phyloP scores from a whole-genome alignment of 2,329 filamentous ascomycete genomes.

The Trichoderma gracile region DNA sequence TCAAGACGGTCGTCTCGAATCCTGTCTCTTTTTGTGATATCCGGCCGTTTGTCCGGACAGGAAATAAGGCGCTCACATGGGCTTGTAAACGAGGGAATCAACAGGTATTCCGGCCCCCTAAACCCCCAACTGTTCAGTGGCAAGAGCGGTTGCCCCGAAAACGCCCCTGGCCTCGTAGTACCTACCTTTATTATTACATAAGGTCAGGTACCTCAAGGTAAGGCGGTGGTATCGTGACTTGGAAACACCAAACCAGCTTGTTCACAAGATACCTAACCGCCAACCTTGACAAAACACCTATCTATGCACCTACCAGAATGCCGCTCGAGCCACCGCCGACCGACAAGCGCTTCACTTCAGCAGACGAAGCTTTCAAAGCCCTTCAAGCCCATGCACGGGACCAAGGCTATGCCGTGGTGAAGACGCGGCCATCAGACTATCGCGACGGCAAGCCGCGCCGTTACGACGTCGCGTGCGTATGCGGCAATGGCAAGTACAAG shows the following conservation, averaged over 20 bases:
- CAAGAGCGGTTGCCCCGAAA: too few species aligned
- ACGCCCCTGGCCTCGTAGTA: too few species aligned
- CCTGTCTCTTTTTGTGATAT: too few species aligned
- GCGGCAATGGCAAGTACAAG: constrained; percentile 4
- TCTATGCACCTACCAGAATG: neutral
- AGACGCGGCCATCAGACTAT: constrained; percentile 5
- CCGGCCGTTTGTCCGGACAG: too few species aligned
- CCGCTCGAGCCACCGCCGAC: constrained; percentile 11
- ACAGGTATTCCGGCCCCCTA: neutral
- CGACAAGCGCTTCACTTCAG: neutral
- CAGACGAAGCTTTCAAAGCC: constrained; percentile 5
- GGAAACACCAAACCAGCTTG: too few species aligned
- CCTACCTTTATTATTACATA: too few species aligned
- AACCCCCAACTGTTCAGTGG: too few species aligned
- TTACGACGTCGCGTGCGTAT: constrained; percentile 19
- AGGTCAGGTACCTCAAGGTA: too few species aligned
- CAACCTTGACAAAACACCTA: too few species aligned
- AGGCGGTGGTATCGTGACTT: too few species aligned
- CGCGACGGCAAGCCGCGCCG: constrained; percentile 7
- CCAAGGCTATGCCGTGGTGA: constrained; percentile 18
- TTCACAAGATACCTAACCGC: too few species aligned
- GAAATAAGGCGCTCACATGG: neutral
- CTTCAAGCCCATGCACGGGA: constrained; percentile 3
- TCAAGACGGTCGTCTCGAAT: too few species aligned
- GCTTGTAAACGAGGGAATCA: neutral